Percentiles rank a stretch among this genome's conserved stretches.
phyloP scores from a whole-genome alignment of 495 filamentous ascomycete genomes.

The Lepidopterella palustris region DNA sequence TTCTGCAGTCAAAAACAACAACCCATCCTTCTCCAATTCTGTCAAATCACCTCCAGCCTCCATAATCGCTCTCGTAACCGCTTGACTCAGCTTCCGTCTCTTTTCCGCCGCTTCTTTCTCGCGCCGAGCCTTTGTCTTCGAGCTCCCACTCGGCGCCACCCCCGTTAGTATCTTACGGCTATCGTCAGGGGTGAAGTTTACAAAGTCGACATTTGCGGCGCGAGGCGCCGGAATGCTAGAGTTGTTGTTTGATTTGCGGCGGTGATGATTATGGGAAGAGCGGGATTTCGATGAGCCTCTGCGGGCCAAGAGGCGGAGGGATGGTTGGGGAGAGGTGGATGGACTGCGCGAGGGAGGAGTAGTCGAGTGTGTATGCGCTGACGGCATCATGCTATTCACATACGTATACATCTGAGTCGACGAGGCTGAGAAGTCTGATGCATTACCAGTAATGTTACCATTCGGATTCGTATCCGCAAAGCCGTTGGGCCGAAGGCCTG shows the following conservation, averaged over 20 bases:
- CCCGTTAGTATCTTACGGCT: conserved; percentile 75
- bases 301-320: not conserved
- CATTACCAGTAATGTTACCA: not conserved
- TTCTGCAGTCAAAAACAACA: conserved; percentile 21
- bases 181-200: conserved; percentile 87
- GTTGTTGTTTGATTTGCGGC: conserved; percentile 14
- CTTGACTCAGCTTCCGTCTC: conserved; percentile 66
- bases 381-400: not conserved
- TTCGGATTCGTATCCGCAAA: not conserved
- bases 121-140: conserved; percentile 85
- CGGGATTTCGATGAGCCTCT: not conserved
- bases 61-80: conserved; percentile 62
- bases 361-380: not conserved
- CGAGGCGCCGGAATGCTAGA: not conserved
- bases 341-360: conserved; percentile 13
- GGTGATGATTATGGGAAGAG: not conserved
- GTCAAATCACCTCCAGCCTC: conserved; percentile 74
- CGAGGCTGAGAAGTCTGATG: not conserved
- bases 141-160: conserved; percentile 83
- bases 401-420: not conserved
- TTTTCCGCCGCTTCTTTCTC: conserved; percentile 82
- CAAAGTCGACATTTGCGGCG: conserved; percentile 53
- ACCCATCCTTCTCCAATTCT: conserved; percentile 38
- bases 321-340: conserved; percentile 13
- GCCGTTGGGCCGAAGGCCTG: no score